Conservation (phyloP, 805 yeast genomes). For the Scheffersomyces amazonensis region DNA sequence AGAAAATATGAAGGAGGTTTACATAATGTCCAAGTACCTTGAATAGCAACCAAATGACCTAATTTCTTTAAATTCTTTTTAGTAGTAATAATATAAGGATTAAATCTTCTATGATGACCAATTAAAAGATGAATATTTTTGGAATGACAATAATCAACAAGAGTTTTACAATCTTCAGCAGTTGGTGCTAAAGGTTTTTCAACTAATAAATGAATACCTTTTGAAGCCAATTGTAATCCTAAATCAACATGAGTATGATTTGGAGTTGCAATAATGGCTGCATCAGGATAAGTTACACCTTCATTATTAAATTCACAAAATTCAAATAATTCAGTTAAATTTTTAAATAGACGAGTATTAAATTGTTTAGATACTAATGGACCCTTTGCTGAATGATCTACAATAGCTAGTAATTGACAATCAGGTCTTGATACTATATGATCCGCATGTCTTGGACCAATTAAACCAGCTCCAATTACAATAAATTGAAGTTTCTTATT, state of each 20-base stretch:
- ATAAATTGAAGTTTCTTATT: slow-evolving; percentile 13
- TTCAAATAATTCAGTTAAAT: slow-evolving; percentile 22
- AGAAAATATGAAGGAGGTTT: slow-evolving; percentile 33
- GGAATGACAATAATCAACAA: slow-evolving; percentile 23
- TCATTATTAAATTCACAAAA: slow-evolving; percentile 17
- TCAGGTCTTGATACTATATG: slow-evolving; percentile 24
- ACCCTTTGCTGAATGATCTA: slow-evolving; percentile 32
- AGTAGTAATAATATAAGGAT: slow-evolving; percentile 38
- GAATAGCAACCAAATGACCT: slow-evolving; percentile 35
- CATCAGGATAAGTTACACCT: slow-evolving; percentile 28
- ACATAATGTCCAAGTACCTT: slow-evolving; percentile 39
- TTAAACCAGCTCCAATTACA: slow-evolving; percentile 37
- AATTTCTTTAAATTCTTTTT: slow-evolving; percentile 27
- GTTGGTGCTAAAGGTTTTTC: slow-evolving; percentile 39
- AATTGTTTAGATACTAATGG: slow-evolving; percentile 26
- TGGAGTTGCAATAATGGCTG: slow-evolving; percentile 41
- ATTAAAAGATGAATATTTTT: slow-evolving; percentile 30
- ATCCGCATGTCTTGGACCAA: slow-evolving; percentile 40
- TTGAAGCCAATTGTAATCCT: slow-evolving; percentile 29
- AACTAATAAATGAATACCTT: slow-evolving; percentile 35
- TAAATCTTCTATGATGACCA: slow-evolving; percentile 43
- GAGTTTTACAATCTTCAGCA: slow-evolving; percentile 31
- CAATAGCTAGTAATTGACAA: slow-evolving; percentile 28
- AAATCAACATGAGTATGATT: slow-evolving; percentile 38
- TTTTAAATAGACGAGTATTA: slow-evolving; percentile 19